A percentile compares a stretch with the other conserved stretches of the same genome.
phyloP scores from a whole-genome alignment of 75 land plant genomes.

The Cunninghamia lanceolata region DNA sequence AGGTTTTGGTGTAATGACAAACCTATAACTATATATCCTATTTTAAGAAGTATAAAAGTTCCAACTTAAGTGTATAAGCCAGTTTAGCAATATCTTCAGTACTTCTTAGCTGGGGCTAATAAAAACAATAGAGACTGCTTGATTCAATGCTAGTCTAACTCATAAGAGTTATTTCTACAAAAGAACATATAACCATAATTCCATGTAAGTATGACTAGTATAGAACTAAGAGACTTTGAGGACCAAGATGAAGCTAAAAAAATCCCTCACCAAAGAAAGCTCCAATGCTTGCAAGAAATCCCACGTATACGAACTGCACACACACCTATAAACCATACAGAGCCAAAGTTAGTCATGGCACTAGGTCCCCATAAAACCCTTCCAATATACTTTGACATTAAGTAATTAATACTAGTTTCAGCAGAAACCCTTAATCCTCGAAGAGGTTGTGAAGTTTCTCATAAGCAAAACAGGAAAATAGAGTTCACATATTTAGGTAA shows the following conservation, averaged over 20 bases:
- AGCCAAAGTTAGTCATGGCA: neutral
- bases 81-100: no score
- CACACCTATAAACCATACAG: constrained; percentile 22
- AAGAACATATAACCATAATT: no score
- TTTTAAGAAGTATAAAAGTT: no score
- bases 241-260: no score
- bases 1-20: no score
- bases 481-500: neutral
- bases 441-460: neutral
- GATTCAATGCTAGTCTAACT: no score
- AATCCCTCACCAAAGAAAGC: constrained; percentile 30
- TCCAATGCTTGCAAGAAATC: constrained; percentile 26
- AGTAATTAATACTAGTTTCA: neutral
- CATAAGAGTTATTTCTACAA: neutral
- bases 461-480: neutral
- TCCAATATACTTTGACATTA: no score
- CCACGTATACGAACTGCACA: constrained; percentile 34
- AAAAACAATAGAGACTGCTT: no score
- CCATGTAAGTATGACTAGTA: neutral
- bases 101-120: no score
- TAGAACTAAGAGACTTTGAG: neutral
- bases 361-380: neutral
- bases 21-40: no score
- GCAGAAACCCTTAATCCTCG: neutral
- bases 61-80: no score